A percentile compares a stretch with the other conserved stretches of the same genome.
These are phyloP conservation scores for Blastomyces gilchristii DNA, from an alignment of 2,329 filamentous ascomycete genomes.

Conservation along the genomic window DNA sequence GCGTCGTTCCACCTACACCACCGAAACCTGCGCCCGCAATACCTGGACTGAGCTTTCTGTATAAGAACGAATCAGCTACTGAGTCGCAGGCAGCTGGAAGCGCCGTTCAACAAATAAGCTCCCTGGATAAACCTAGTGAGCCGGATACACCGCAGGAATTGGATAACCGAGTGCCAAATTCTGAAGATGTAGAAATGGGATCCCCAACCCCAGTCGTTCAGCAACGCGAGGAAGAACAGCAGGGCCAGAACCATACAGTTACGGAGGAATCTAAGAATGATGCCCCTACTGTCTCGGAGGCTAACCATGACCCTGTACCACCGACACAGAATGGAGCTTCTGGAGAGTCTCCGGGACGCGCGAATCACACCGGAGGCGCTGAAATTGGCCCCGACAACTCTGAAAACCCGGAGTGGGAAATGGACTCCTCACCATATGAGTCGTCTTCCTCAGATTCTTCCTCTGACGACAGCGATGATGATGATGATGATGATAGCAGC, in stretches of 20 bases:
- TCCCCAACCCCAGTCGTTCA: background rate
- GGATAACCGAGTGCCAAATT: slow-evolving; percentile 10
- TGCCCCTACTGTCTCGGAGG: background rate
- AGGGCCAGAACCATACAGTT: background rate
- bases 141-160: background rate
- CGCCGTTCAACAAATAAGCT: background rate
- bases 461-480: slow-evolving; percentile 49
- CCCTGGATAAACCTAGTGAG: background rate
- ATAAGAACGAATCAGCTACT: background rate
- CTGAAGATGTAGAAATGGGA: slow-evolving; percentile 6
- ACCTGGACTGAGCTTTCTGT: slow-evolving; percentile 29
- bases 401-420: slow-evolving; percentile 67
- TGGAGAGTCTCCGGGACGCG: slow-evolving; percentile 6
- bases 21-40: slow-evolving; percentile 22
- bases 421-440: slow-evolving; percentile 65
- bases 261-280: background rate
- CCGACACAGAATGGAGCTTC: background rate
- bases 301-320: background rate
- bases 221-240: background rate
- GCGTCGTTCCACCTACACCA: slow-evolving; percentile 3
- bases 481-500: slow-evolving; percentile 28
- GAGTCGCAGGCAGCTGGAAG: background rate
- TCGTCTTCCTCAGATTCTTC: slow-evolving; percentile 52
- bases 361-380: slow-evolving; percentile 6
- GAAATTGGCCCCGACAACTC: slow-evolving; percentile 16